phyloP scores from a whole-genome alignment of 805 yeast genomes.

The Kuraishia floccosa region DNA sequence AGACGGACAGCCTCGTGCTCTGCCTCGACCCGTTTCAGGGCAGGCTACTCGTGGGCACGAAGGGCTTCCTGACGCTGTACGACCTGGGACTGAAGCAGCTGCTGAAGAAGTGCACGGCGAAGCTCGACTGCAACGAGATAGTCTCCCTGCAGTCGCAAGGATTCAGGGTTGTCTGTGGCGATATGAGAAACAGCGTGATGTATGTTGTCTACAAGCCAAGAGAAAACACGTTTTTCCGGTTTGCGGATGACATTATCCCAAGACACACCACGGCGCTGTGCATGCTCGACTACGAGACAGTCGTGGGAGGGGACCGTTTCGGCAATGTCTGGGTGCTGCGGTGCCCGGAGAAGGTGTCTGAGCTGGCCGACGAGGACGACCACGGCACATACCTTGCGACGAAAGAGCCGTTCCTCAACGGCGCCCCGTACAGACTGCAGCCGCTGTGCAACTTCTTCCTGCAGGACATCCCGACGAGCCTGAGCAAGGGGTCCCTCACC shows the following conservation, averaged over 20 bases:
- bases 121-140: constrained; percentile 36
- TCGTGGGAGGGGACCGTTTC: constrained; percentile 78
- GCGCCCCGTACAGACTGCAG: constrained; percentile 41
- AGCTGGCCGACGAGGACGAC: constrained; percentile 37
- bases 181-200: constrained; percentile 54
- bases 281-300: constrained; percentile 64
- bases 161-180: constrained; percentile 57
- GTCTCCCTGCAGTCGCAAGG: constrained; percentile 45
- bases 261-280: constrained; percentile 54
- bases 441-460: constrained; percentile 45
- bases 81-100: constrained; percentile 76
- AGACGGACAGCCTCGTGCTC: constrained; percentile 31
- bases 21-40: constrained; percentile 48
- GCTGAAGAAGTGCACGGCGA: constrained; percentile 43
- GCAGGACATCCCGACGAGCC: constrained; percentile 60
- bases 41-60: constrained; percentile 47
- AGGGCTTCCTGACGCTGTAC: constrained; percentile 41
- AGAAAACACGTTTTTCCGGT: constrained; percentile 40
- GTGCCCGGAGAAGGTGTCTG: constrained; percentile 36
- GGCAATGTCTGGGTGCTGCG: constrained; percentile 71
- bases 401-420: constrained; percentile 27
- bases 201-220: constrained; percentile 39
- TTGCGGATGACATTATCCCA: constrained; percentile 60
- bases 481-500: constrained; percentile 41
- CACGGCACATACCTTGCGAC: constrained; percentile 25